Conservation (phyloP, 345 rosid genomes). For the Eucalyptus leucophloia region DNA sequence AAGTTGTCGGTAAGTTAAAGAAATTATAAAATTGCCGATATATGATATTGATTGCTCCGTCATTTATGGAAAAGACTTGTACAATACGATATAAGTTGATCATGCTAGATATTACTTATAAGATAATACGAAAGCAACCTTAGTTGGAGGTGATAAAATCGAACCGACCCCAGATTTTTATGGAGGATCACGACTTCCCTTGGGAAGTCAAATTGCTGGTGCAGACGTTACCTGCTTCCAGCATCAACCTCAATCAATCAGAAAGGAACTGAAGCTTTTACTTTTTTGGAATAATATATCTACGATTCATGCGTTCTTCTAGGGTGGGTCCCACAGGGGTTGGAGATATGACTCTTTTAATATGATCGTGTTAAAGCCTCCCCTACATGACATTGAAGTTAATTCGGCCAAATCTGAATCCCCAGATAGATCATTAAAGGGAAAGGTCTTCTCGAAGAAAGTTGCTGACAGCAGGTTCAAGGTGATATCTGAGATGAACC, state of each 20-base stretch:
- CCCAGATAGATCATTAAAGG: not conserved
- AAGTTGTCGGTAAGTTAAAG: not conserved
- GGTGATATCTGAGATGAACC: not conserved
- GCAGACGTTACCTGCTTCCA: not conserved
- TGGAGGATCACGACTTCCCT: not conserved
- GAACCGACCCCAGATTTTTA: not conserved
- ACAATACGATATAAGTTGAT: not conserved
- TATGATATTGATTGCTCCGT: not conserved
- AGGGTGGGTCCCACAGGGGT: not conserved
- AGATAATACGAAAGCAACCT: not conserved
- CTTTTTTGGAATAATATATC: not conserved
- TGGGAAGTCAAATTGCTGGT: not conserved
- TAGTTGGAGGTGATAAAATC: not conserved
- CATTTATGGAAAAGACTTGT: not conserved
- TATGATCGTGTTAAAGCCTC: not conserved
- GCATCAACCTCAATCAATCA: not conserved
- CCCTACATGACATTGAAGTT: not conserved
- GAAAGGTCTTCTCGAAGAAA: not conserved
- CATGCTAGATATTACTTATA: not conserved
- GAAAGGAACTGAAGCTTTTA: not conserved
- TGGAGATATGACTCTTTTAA: not conserved
- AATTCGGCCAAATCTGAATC: not conserved
- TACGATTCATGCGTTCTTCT: not conserved
- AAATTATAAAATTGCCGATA: not conserved
- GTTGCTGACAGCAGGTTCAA: not conserved